Evolutionary conservation across 805 yeast species (phyloP).

Genomic region (Saitoella complicata): DNA sequence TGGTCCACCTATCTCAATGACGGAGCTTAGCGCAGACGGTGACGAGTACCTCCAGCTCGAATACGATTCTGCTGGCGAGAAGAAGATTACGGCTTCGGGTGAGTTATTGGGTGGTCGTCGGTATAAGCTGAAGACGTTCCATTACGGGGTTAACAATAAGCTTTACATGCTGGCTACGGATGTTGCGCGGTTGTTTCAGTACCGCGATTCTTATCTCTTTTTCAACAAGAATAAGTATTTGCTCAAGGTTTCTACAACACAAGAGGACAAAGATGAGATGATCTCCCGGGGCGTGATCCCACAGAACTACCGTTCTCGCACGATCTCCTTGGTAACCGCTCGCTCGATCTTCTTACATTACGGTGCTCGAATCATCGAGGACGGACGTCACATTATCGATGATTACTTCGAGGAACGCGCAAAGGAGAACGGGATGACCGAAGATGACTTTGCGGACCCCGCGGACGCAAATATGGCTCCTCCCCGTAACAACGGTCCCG

Average conservation of each 20-base stretch:
- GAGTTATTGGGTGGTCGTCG: constrained; percentile 24
- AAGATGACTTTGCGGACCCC: constrained; percentile 19
- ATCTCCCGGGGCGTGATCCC: constrained; percentile 20
- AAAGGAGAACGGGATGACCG: constrained; percentile 28
- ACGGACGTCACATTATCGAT: constrained; percentile 35
- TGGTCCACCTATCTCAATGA: constrained; percentile 9
- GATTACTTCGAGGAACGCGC: constrained; percentile 40
- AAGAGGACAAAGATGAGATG: constrained; percentile 25
- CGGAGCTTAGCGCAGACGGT: constrained; percentile 13
- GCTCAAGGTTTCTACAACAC: constrained; percentile 23
- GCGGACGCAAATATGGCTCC: too few species aligned
- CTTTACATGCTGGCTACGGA: constrained; percentile 28
- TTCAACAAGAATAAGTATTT: constrained; percentile 27
- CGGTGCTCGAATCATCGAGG: constrained; percentile 32
- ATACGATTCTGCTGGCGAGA: constrained; percentile 31
- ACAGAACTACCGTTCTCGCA: constrained; percentile 19
- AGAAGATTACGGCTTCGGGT: constrained; percentile 28
- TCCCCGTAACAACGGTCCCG: too few species aligned
- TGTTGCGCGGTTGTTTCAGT: constrained; percentile 27
- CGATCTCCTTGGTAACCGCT: constrained; percentile 26
- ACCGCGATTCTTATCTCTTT: constrained; percentile 38
- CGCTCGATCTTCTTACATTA: constrained; percentile 31
- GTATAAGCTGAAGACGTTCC: constrained; percentile 26
- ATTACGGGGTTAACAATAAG: constrained; percentile 10
- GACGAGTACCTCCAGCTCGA: constrained; percentile 21